phyloP scores from a whole-genome alignment of 1,139 yeast genomes.

The Hemisphaericaspora subhashii region DNA sequence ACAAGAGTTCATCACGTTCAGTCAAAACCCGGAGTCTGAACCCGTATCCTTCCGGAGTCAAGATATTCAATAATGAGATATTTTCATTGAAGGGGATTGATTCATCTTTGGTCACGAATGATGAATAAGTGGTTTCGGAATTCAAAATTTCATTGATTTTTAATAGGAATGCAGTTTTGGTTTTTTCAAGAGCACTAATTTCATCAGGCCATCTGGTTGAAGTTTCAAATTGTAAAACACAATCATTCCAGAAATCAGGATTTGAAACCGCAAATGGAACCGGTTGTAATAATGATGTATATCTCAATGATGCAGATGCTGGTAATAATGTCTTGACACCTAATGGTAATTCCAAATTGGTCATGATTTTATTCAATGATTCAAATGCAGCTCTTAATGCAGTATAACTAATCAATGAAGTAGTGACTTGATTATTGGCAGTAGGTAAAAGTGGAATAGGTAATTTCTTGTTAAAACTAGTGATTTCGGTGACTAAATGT shows the following conservation, averaged over 20 bases:
- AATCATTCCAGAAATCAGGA: slow-evolving; percentile 80
- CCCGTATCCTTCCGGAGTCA: slow-evolving; percentile 87
- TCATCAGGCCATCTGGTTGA: slow-evolving; percentile 98
- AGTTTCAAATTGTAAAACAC: slow-evolving; percentile 82
- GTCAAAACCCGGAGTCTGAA: slow-evolving; percentile 73
- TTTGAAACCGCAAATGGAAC: slow-evolving; percentile 77
- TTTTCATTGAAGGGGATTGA: slow-evolving; percentile 65
- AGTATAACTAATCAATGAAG: slow-evolving; percentile 54
- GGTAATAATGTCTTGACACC: slow-evolving; percentile 71
- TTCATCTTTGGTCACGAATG: slow-evolving; percentile 63
- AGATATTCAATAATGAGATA: slow-evolving; percentile 58
- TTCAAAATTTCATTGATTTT: slow-evolving; percentile 63
- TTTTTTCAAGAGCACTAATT: slow-evolving; percentile 75
- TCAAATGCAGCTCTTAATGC: slow-evolving; percentile 66
- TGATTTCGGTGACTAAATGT: slow-evolving; percentile 39
- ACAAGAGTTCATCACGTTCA: slow-evolving; percentile 77
- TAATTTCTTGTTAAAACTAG: slow-evolving; percentile 49
- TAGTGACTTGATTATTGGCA: slow-evolving; percentile 51
- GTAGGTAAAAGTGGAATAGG: slow-evolving; percentile 65
- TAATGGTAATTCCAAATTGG: slow-evolving; percentile 65
- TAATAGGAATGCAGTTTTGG: slow-evolving; percentile 85
- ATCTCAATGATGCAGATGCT: slow-evolving; percentile 69
- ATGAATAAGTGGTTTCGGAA: slow-evolving; percentile 52
- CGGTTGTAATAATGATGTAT: slow-evolving; percentile 74
- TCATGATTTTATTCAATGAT: slow-evolving; percentile 54